Evolutionary conservation across 2,329 filamentous ascomycete species (phyloP).

Genomic region (Endocalyx cinctus): DNA sequence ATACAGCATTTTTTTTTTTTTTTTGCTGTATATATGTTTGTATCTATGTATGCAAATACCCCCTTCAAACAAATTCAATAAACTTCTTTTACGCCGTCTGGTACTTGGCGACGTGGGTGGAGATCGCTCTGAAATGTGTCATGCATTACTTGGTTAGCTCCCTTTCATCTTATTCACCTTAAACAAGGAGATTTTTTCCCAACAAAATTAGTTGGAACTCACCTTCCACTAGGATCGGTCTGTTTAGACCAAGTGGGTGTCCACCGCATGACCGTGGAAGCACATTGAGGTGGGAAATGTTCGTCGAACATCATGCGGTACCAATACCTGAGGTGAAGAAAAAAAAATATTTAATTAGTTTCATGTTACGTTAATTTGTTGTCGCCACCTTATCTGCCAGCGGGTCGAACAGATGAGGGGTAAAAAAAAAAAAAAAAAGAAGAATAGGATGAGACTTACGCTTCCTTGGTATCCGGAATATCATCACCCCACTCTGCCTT

Average conservation of each 20-base stretch:
- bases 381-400: too few species aligned
- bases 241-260: constrained; percentile 96
- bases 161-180: not conserved
- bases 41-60: too few species aligned
- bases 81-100: not conserved
- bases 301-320: constrained; percentile 98
- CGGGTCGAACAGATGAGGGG: not conserved
- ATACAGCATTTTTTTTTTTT: too few species aligned
- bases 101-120: constrained; percentile 73
- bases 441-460: constrained; percentile 47
- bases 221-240: constrained; percentile 91
- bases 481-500: constrained; percentile 94
- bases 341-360: constrained; percentile 15
- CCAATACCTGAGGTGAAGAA: constrained; percentile 65
- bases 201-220: constrained; percentile 24
- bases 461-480: constrained; percentile 94
- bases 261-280: constrained; percentile 92
- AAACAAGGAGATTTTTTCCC: not conserved
- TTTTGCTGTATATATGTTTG: too few species aligned
- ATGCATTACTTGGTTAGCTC: not conserved
- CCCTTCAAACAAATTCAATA: too few species aligned
- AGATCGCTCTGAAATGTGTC: constrained; percentile 57
- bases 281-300: constrained; percentile 90
- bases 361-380: not conserved
- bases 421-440: not conserved